A percentile compares a stretch with the other conserved stretches of the same genome.
phyloP scores from a whole-genome alignment of 2,329 filamentous ascomycete species.

The Thelonectria blattea region DNA sequence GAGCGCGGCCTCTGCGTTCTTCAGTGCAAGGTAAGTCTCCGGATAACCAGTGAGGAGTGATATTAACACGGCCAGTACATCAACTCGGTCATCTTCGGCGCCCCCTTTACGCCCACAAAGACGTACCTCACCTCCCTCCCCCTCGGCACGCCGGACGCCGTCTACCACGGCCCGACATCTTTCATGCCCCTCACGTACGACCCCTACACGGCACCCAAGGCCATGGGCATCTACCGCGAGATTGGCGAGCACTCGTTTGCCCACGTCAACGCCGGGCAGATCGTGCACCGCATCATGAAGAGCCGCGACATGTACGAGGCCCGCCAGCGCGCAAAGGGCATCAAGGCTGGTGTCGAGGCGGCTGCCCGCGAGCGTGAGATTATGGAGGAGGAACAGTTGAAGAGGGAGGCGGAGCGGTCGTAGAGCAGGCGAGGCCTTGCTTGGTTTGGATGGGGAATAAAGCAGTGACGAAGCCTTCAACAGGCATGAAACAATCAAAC shows the following conservation, averaged over 20 bases:
- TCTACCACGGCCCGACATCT: slow-evolving; percentile 95
- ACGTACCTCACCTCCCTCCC: slow-evolving; percentile 79
- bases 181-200: slow-evolving; percentile 85
- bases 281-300: slow-evolving; percentile 88
- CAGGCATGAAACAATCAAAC: slow-evolving; percentile 25
- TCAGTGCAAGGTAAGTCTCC: slow-evolving; percentile 78
- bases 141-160: slow-evolving; percentile 73
- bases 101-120: slow-evolving; percentile 84
- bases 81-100: slow-evolving; percentile 85
- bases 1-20: slow-evolving; percentile 94
- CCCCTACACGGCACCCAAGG: slow-evolving; percentile 80
- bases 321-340: slow-evolving; percentile 85
- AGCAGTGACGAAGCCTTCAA: slow-evolving; percentile 31
- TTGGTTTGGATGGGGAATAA: not conserved
- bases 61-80: slow-evolving; percentile 67
- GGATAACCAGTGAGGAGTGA: no score
- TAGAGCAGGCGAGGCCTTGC: not conserved
- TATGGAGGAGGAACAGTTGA: slow-evolving; percentile 63
- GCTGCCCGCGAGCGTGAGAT: slow-evolving; percentile 67
- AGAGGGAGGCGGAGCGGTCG: slow-evolving; percentile 51
- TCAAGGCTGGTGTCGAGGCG: slow-evolving; percentile 80
- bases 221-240: slow-evolving; percentile 83
- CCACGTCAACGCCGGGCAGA: slow-evolving; percentile 89
- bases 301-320: slow-evolving; percentile 90
- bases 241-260: slow-evolving; percentile 80